Conservation (phyloP, 2,329 filamentous ascomycete genomes). For the Pseudopyrenochaeta lycopersici region DNA sequence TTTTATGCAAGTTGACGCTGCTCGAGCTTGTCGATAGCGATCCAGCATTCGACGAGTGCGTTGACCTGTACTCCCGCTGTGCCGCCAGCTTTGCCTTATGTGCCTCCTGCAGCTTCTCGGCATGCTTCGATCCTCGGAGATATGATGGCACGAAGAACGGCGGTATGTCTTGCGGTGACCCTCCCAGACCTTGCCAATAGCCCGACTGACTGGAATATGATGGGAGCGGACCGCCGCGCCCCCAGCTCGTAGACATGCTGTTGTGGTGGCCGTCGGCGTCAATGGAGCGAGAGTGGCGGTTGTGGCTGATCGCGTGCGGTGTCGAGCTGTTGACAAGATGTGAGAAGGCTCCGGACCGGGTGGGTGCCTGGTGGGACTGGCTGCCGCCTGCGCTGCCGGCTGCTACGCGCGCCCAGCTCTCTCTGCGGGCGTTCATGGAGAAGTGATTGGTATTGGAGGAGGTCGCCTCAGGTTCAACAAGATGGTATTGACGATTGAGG, state of each 20-base stretch:
- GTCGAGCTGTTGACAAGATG: constrained; percentile 63
- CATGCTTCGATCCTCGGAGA: constrained; percentile 78
- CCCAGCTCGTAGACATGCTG: constrained; percentile 54
- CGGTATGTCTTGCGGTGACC: constrained; percentile 43
- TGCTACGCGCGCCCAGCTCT: constrained; percentile 68
- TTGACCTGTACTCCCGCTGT: constrained; percentile 54
- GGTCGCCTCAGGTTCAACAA: neutral
- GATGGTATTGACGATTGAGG: constrained; percentile 7
- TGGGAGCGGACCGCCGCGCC: constrained; percentile 53
- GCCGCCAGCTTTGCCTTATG: constrained; percentile 68
- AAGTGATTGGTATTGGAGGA: neutral
- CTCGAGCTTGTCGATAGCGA: constrained; percentile 66
- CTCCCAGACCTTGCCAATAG: constrained; percentile 39
- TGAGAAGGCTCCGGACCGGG: constrained; percentile 58
- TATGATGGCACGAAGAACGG: constrained; percentile 86
- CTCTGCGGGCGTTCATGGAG: constrained; percentile 22
- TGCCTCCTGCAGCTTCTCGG: constrained; percentile 76
- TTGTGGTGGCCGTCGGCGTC: constrained; percentile 61
- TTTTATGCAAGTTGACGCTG: constrained; percentile 67
- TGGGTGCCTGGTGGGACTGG: constrained; percentile 43
- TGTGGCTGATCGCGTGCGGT: constrained; percentile 30
- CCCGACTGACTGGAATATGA: constrained; percentile 60
- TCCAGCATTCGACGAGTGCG: constrained; percentile 55
- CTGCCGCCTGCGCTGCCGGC: constrained; percentile 56
- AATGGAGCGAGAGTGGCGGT: constrained; percentile 51